Conservation (phyloP, 352 stramenopile genomes). For the Albugo candida region DNA sequence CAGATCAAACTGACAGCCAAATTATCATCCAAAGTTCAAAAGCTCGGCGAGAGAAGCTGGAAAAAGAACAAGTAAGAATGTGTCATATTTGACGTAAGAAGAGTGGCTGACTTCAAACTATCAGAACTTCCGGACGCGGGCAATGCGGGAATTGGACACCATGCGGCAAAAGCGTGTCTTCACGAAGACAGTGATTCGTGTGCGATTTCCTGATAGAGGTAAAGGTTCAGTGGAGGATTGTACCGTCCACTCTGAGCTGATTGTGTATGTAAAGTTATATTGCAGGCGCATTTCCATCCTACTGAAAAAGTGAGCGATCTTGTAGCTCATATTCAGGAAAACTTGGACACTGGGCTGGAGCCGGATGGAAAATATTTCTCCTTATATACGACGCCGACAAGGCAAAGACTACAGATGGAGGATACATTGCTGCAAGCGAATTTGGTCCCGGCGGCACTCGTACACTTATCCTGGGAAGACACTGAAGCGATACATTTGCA, state of each 20-base stretch:
- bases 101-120: constrained; percentile 1
- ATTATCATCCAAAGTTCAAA: constrained; percentile 63
- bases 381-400: constrained; percentile 62
- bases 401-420: constrained; percentile 26
- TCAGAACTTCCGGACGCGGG: constrained; percentile 68
- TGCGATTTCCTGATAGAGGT: constrained; percentile 77
- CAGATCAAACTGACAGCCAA: constrained; percentile 28
- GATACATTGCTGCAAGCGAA: constrained; percentile 50
- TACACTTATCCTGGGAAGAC: constrained; percentile 47
- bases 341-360: constrained; percentile 12
- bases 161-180: constrained; percentile 71
- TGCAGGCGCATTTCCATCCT: constrained; percentile 72
- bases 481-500: constrained; percentile 15
- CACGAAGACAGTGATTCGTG: constrained; percentile 45
- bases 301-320: constrained; percentile 60
- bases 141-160: constrained; percentile 75
- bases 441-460: constrained; percentile 53
- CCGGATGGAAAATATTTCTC: constrained; percentile 21
- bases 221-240: neutral
- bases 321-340: constrained; percentile 35
- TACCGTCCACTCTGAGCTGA: neutral
- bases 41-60: constrained; percentile 38
- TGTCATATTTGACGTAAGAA: constrained; percentile 1
- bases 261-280: constrained; percentile 21
- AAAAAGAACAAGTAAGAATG: constrained; percentile 48